Evolutionary conservation across 495 filamentous ascomycete genomes (phyloP), one percentile per base, ranked within the genome.

Genomic region (Apodospora peruviana): DNA sequence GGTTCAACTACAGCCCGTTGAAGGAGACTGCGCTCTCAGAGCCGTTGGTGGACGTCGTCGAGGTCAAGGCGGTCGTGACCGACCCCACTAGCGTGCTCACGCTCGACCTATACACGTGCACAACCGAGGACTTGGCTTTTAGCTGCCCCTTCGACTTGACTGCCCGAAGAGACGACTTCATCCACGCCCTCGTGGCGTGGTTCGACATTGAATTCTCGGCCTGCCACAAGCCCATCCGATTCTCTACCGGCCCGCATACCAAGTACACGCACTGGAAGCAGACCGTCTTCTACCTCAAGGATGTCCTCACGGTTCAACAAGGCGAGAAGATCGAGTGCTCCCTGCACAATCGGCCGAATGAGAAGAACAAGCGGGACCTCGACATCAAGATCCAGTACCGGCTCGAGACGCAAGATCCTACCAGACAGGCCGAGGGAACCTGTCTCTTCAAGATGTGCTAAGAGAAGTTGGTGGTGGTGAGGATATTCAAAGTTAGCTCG

Each of bases 131-230:
- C 58, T 75, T 90, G 35, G 73, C 80, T 40, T 89, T 90, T 68
- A 71, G 68, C 47, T 71, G 73, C 40, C 76, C 77, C 21, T 88
- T 86, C 61, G 72, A 75, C 50, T 80, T 98, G 17, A 70, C 73
- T 8, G 82, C 81, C 42, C 82, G 85, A 62, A 82, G 90, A 43
- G 84, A 82, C 59, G 94, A 97, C 70, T 95, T 90, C 70, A 79
- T 98, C 51, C 94, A 98, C 65, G 93, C 90, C 19, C 75, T 98
- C 32, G 94, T 98, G 42, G 85, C 95, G 25, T 97, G 94, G 88
- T 98, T 98, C 74, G 93, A 98, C 65, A 97, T 96, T 56, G 91
- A 95, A 52, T 98, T 98, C 71, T 88, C 87, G 29, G 89, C 90
- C 24, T 96, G 91, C 75, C 90, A 91, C 69, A 88, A 90, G 73